Evolutionary conservation across 139 green algal genomes (phyloP).

Genomic region (Mesostigma viride): DNA sequence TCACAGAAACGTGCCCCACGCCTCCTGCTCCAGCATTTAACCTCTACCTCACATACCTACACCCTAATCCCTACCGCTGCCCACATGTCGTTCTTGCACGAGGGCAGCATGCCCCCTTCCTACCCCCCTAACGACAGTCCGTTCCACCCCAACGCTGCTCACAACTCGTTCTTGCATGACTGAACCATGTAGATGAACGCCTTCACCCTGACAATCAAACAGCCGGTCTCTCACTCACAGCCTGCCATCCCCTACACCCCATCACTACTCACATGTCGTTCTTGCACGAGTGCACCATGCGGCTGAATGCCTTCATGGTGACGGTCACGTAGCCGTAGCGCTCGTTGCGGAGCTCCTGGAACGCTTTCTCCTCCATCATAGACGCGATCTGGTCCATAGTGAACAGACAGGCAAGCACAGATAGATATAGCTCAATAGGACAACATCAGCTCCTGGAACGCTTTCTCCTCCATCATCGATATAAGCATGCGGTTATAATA

Average conservation of each 20-base stretch:
- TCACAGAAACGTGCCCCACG: no score
- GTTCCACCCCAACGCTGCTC: no score
- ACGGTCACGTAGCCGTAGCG: neutral
- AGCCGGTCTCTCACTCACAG: no score
- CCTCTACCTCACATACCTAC: no score
- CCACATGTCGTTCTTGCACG: neutral
- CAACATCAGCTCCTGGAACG: neutral
- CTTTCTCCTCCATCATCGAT: neutral
- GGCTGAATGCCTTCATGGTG: neutral
- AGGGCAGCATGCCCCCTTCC: no score
- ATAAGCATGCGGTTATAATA: no score
- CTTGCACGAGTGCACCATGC: neutral
- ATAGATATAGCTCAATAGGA: no score
- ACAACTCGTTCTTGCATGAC: no score
- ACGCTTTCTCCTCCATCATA: neutral
- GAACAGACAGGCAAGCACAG: no score
- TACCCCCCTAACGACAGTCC: no score
- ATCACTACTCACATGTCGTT: neutral
- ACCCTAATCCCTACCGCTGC: neutral
- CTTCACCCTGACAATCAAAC: neutral
- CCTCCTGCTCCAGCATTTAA: no score
- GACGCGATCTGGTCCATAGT: neutral
- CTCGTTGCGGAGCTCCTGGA: neutral
- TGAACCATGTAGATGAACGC: neutral
- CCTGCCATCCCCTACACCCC: no score